Evolutionary conservation across 192 early-diverging fungal genomes (phyloP), one percentile per base, ranked within the genome.

Genomic region (Podila horticola): DNA sequence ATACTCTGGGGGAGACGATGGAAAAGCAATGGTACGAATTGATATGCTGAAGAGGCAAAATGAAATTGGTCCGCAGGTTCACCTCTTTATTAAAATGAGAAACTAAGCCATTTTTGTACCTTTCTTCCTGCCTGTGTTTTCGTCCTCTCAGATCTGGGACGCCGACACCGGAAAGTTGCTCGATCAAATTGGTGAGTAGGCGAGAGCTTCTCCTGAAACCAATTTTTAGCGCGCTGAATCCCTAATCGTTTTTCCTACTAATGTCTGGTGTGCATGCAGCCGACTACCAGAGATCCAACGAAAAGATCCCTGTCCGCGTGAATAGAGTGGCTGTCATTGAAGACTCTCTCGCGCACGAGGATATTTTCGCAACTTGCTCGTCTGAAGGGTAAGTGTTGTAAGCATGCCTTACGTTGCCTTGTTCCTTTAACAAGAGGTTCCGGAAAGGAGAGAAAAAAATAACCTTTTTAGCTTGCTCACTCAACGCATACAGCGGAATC

Each of bases 341-440:
- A 13, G 48, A 69, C 4, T 33, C 71, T 0, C 28, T 30, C 10
- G 4, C 69, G 15, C 41, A 31, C 10, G 36, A 73, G 17, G 77
- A 81, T 30, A 29, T 81, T 11, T 81, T 81, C 15, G 77, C 77
- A 26, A 62, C 77, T 0, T 72, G 77, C 29, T 73, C 77, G 5
- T 36, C 66, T 3, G 50, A 67, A 28, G 70, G 76, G 70, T 71
- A 59, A 22, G 50, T 48, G 10, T 58, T 8, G 69, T 10, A 17
- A 1, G 13, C 8, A 1, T 45, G 15, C 19, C 49, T 26, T 49
- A 15, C 28, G 13, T 38, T 5, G 22, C 20, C 8, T 69, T 24
- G 17, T 64, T 3, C 15, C 13, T 15, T 15, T 2, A 45, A 29
- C 36, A 58, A 57, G 58, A 20, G n/a, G 15, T 17, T 12, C 38